Evolutionary conservation across 2,329 filamentous ascomycete species (phyloP).

Genomic region (Diaporthe nobilis): DNA sequence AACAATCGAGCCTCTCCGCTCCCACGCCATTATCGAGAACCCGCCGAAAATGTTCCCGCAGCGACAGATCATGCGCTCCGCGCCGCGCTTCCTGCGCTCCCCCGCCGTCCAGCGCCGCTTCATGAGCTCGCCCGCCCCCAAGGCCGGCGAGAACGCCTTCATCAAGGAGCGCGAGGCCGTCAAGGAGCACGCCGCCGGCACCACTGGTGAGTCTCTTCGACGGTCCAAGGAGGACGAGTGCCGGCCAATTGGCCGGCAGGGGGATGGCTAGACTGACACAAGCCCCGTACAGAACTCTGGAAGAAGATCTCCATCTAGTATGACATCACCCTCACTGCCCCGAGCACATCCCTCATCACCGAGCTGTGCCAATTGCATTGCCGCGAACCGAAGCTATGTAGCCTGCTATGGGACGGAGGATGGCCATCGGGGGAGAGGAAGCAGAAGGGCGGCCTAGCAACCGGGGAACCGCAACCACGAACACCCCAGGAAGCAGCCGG

Average conservation of each 20-base stretch:
- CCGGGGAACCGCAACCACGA: not conserved
- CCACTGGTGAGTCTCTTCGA: constrained; percentile 77
- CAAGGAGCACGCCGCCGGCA: constrained; percentile 89
- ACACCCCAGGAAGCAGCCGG: not conserved
- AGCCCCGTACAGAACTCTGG: constrained; percentile 81
- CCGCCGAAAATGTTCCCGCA: constrained; percentile 71
- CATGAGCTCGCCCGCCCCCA: constrained; percentile 67
- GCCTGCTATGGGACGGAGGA: not conserved
- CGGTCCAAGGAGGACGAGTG: not conserved
- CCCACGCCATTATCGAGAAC: constrained; percentile 7
- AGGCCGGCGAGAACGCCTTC: constrained; percentile 86
- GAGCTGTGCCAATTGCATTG: not conserved
- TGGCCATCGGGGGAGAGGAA: not conserved
- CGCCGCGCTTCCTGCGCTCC: constrained; percentile 74
- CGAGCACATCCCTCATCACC: not conserved
- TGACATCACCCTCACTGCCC: constrained; percentile 55
- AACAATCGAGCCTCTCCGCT: constrained; percentile 34
- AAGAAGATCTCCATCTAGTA: constrained; percentile 97
- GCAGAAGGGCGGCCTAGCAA: not conserved
- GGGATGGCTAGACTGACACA: constrained; percentile 50
- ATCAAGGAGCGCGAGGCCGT: constrained; percentile 91
- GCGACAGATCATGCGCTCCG: constrained; percentile 72
- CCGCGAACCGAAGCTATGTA: not conserved
- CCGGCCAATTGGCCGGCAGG: not conserved
- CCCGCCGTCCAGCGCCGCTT: constrained; percentile 78